A percentile compares a stretch with the other conserved stretches of the same genome.
Conservation (phyloP, 2,329 filamentous ascomycete genomes). For the Diaporthe eres region DNA sequence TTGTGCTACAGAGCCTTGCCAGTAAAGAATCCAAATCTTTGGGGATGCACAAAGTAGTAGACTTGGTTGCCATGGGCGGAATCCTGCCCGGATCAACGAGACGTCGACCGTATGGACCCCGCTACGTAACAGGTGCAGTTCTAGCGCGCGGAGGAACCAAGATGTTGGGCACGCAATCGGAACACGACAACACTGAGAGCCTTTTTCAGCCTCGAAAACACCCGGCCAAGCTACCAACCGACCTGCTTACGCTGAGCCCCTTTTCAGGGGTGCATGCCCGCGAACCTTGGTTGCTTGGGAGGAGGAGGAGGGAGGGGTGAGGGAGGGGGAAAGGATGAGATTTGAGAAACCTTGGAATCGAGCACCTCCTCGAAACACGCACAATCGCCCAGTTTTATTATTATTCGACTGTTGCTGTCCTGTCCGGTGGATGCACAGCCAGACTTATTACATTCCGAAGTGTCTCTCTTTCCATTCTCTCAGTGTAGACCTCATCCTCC, state of each 20-base stretch:
- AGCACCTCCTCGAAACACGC: slow-evolving; percentile 18
- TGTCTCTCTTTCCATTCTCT: background rate
- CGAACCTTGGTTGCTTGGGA: slow-evolving; percentile 18
- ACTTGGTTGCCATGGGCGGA: background rate
- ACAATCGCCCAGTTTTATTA: background rate
- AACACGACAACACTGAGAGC: background rate
- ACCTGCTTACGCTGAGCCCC: slow-evolving; percentile 13
- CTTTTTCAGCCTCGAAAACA: slow-evolving; percentile 16
- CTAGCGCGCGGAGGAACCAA: background rate
- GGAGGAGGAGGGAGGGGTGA: background rate
- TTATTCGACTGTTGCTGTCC: background rate
- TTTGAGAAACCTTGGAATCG: slow-evolving; percentile 3
- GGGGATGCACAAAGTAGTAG: background rate
- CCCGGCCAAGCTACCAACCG: slow-evolving; percentile 5
- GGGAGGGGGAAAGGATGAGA: slow-evolving; percentile 21
- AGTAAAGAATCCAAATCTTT: no score
- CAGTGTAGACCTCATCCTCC: background rate
- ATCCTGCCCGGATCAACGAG: background rate
- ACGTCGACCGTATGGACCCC: background rate
- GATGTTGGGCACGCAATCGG: slow-evolving; percentile 9
- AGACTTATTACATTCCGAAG: background rate
- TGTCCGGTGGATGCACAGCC: background rate
- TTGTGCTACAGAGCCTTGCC: background rate
- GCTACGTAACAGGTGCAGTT: slow-evolving; percentile 1
- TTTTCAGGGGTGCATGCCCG: slow-evolving; percentile 18